These are phyloP conservation scores for Aspergillus ostianus DNA, from an alignment of 495 filamentous ascomycete genomes.

Conservation along the genomic window DNA sequence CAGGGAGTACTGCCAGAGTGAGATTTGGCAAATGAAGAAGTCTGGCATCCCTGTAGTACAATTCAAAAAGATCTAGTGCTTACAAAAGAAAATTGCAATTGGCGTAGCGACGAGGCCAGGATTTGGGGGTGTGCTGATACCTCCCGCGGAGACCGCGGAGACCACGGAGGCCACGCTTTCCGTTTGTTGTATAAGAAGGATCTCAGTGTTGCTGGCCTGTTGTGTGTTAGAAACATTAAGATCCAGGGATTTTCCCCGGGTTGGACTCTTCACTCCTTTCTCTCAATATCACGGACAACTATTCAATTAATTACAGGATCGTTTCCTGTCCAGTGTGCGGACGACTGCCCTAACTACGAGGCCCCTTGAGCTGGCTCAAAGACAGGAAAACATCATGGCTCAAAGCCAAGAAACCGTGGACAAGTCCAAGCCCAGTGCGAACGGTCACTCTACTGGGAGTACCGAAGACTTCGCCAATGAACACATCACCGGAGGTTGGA, in stretches of 20 bases:
- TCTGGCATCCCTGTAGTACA: too few species aligned
- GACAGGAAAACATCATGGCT: too few species aligned
- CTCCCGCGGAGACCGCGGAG: background rate
- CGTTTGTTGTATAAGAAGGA: background rate
- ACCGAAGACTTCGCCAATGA: background rate
- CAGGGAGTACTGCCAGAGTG: too few species aligned
- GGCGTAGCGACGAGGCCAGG: background rate
- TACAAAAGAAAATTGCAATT: background rate
- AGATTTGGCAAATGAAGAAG: too few species aligned
- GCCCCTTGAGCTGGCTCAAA: too few species aligned
- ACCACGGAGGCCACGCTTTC: background rate
- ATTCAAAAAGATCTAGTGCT: background rate
- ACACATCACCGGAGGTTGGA: constrained; percentile 56
- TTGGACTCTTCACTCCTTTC: too few species aligned
- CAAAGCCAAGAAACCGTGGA: too few species aligned
- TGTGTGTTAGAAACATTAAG: background rate
- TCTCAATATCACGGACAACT: too few species aligned
- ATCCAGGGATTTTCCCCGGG: too few species aligned
- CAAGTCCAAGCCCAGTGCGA: too few species aligned
- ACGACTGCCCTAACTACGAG: background rate
- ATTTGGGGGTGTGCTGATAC: background rate
- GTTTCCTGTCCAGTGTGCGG: too few species aligned
- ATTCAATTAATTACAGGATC: too few species aligned
- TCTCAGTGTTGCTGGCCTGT: background rate
- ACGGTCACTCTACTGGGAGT: background rate